Conservation (phyloP, 352 stramenopile species). For the Phytopythium sindhum region DNA sequence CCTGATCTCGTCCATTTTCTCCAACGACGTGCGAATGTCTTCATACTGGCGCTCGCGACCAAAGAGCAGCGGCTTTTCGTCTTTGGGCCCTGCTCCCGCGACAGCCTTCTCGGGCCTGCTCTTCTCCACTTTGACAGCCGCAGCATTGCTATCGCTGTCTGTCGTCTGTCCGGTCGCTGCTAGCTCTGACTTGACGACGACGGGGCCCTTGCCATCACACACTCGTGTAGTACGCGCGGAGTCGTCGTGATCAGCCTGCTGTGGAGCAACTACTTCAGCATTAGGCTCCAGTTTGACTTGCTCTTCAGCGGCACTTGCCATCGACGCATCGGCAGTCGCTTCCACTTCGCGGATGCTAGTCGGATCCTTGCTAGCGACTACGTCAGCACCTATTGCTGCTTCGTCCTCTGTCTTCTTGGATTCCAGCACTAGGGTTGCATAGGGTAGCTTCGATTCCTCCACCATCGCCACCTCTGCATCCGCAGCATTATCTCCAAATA, state of each 20-base stretch:
- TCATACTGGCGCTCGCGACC: conserved; percentile 34
- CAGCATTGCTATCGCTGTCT: neutral
- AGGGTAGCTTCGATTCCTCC: neutral
- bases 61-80: conserved; percentile 22
- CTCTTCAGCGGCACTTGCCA: neutral
- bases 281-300: neutral
- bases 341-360: neutral
- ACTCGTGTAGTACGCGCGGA: neutral
- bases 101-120: neutral
- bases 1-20: conserved; percentile 23
- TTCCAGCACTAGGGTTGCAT: neutral
- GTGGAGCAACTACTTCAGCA: neutral
- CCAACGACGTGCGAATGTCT: conserved; percentile 50
- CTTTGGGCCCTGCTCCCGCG: neutral
- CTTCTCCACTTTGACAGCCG: neutral
- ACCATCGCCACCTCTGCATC: neutral
- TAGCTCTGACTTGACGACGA: neutral
- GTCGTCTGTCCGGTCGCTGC: neutral
- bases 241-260: neutral
- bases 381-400: neutral
- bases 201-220: neutral
- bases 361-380: neutral
- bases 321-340: neutral
- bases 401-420: neutral
- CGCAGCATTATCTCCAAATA: neutral